Conservation (phyloP, 2,329 filamentous ascomycete genomes). For the Bipolaris gigantea region DNA sequence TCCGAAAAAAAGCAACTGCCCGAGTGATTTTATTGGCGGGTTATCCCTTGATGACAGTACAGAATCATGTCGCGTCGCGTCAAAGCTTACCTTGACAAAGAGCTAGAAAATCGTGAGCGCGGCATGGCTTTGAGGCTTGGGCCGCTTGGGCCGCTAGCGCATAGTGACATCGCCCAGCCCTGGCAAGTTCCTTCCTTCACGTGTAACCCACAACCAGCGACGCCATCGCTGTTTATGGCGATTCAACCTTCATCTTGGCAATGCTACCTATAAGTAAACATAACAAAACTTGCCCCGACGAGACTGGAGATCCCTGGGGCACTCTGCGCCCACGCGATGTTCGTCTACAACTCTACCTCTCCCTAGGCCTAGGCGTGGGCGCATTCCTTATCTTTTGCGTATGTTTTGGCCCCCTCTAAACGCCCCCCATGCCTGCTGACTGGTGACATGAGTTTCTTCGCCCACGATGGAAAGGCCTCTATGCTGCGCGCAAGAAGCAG, state of each 20-base stretch:
- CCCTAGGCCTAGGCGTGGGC: slow-evolving; percentile 66
- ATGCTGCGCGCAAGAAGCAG: slow-evolving; percentile 82
- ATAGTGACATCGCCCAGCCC: slow-evolving; percentile 12
- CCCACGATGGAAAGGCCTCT: slow-evolving; percentile 88
- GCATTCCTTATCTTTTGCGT: slow-evolving; percentile 80
- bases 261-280: slow-evolving; percentile 26
- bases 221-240: slow-evolving; percentile 18
- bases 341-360: slow-evolving; percentile 69
- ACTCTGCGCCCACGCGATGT: slow-evolving; percentile 50
- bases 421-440: slow-evolving; percentile 26
- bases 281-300: slow-evolving; percentile 21
- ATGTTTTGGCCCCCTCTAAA: slow-evolving; percentile 39
- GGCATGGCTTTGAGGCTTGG: background rate
- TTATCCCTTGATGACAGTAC: too few species aligned
- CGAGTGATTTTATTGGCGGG: too few species aligned
- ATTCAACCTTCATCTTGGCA: slow-evolving; percentile 9
- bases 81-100: too few species aligned
- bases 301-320: slow-evolving; percentile 36
- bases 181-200: slow-evolving; percentile 1
- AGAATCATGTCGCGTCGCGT: too few species aligned
- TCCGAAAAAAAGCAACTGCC: too few species aligned
- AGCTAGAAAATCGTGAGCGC: background rate
- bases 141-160: slow-evolving; percentile 11
- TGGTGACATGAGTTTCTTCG: slow-evolving; percentile 67
- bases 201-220: slow-evolving; percentile 8